Conservation (phyloP, 768 basidiomycete genomes). For the Tremella mesenterica region DNA sequence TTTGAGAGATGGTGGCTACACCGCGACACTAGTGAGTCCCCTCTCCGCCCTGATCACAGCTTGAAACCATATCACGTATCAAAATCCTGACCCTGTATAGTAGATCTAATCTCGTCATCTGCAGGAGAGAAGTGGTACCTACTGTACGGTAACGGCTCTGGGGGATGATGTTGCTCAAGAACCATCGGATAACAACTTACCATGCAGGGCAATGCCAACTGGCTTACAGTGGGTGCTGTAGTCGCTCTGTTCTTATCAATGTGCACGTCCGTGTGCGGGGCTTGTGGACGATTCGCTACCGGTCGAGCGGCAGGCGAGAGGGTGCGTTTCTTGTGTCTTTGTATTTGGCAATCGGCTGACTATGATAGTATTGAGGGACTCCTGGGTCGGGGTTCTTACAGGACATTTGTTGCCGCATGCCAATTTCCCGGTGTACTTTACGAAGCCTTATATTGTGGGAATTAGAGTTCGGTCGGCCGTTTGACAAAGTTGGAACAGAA, state of each 20-base stretch:
- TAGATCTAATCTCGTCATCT: not conserved
- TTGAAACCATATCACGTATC: not conserved
- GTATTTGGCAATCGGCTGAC: too few species aligned
- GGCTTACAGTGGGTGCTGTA: conserved; percentile 69
- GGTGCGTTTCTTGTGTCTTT: conserved; percentile 19
- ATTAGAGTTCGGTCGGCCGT: too few species aligned
- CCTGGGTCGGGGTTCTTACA: too few species aligned
- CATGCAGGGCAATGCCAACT: conserved; percentile 69
- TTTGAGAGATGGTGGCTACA: conserved; percentile 48
- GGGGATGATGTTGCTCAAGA: too few species aligned
- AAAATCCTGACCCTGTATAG: not conserved
- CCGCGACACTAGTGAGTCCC: conserved; percentile 34
- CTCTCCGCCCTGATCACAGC: not conserved
- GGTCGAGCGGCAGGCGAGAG: conserved; percentile 42
- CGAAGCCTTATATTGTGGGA: too few species aligned
- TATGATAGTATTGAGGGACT: too few species aligned
- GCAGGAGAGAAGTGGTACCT: not conserved
- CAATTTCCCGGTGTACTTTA: too few species aligned
- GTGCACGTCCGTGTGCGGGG: conserved; percentile 58
- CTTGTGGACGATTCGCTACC: conserved; percentile 54
- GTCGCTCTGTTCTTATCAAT: conserved; percentile 59
- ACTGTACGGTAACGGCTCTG: too few species aligned
- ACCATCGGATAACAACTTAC: not conserved
- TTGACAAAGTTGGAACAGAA: too few species aligned
- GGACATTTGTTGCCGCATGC: too few species aligned